Conservation (phyloP, 1,139 yeast species). For the Debaryomyces psychrophilus region DNA sequence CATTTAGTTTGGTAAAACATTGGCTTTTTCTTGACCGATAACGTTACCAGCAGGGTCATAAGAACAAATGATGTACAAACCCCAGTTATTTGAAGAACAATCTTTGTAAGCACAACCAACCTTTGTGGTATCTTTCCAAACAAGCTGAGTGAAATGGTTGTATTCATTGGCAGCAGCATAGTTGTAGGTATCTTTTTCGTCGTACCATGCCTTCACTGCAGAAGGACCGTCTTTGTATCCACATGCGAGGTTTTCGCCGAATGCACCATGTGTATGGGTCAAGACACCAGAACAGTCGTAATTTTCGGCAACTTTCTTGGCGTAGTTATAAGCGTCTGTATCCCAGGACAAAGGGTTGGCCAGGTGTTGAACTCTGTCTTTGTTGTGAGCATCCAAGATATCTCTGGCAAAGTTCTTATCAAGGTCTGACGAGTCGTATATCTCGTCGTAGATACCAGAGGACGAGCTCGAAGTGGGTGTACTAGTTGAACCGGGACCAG, state of each 20-base stretch:
- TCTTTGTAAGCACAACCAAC: conserved; percentile 68
- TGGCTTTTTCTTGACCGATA: conserved; percentile 45
- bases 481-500: conserved; percentile 12
- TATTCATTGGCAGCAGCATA: conserved; percentile 37
- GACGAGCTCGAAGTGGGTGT: conserved; percentile 11
- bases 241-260: conserved; percentile 86
- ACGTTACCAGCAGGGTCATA: conserved; percentile 52
- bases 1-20: conserved; percentile 39
- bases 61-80: conserved; percentile 50
- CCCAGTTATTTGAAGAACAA: conserved; percentile 46
- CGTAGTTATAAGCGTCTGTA: conserved; percentile 58
- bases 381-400: conserved; percentile 65
- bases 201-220: conserved; percentile 83
- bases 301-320: conserved; percentile 64
- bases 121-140: conserved; percentile 71
- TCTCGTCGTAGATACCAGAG: conserved; percentile 18
- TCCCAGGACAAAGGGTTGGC: conserved; percentile 69
- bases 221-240: conserved; percentile 59
- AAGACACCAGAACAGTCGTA: conserved; percentile 73
- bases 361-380: conserved; percentile 66
- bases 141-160: conserved; percentile 84
- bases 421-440: conserved; percentile 18
- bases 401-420: conserved; percentile 38
- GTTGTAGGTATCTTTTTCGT: conserved; percentile 64
- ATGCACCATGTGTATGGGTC: conserved; percentile 73